phyloP scores from a whole-genome alignment of 1,284 basidiomycete genomes.

The Tilletia horrida region DNA sequence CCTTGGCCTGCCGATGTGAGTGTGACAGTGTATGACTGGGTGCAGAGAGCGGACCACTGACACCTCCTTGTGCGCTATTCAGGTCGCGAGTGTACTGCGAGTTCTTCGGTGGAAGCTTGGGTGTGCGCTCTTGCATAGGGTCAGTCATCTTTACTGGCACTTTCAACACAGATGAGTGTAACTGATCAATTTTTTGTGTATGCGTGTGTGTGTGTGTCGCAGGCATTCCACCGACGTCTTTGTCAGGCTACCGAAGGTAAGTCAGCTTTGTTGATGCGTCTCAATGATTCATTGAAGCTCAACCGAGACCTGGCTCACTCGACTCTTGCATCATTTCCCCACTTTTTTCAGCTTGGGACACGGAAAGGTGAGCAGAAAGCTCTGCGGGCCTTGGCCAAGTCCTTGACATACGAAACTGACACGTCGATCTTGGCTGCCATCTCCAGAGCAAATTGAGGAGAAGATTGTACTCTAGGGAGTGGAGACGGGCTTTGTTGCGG shows the following conservation, averaged over 20 bases:
- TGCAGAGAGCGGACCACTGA: not conserved
- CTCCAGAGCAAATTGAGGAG: conserved; percentile 16
- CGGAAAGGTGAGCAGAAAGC: not conserved
- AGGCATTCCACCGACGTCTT: conserved; percentile 76
- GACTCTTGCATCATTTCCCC: no score
- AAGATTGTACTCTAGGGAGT: conserved; percentile 7
- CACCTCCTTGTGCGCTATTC: not conserved
- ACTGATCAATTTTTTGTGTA: not conserved
- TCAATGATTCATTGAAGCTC: no score
- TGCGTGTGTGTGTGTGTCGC: not conserved
- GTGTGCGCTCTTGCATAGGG: conserved; percentile 75
- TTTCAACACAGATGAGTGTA: not conserved
- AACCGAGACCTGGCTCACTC: no score
- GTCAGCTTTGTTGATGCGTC: conserved; percentile 57
- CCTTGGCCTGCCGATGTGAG: conserved; percentile 41
- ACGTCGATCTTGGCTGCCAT: not conserved
- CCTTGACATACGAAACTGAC: not conserved
- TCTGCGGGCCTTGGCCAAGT: not conserved
- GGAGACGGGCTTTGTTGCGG: no score
- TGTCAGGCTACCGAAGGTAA: conserved; percentile 73
- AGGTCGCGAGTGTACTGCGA: conserved; percentile 45
- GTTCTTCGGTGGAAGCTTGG: conserved; percentile 67
- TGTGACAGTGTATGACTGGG: not conserved
- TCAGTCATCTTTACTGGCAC: conserved; percentile 28
- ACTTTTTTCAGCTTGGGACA: not conserved